phyloP scores from a whole-genome alignment of 2,329 filamentous ascomycete genomes.

The Microdochium nivale region DNA sequence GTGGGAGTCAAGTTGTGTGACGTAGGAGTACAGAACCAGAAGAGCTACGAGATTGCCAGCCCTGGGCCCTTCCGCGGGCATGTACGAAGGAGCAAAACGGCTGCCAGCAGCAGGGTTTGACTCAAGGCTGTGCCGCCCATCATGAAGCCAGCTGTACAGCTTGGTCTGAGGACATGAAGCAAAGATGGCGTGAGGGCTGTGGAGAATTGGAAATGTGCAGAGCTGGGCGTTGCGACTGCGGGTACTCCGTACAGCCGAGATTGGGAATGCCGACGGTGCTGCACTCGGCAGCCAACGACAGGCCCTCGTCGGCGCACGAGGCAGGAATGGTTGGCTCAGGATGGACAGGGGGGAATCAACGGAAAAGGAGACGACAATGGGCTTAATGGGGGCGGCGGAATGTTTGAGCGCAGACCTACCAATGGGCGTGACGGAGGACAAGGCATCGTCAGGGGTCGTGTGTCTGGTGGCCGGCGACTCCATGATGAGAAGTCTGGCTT shows the following conservation, averaged over 20 bases:
- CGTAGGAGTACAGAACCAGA: too few relatives aligned
- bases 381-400: not conserved
- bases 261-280: not conserved
- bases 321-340: not conserved
- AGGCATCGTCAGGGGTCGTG: not conserved
- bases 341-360: not conserved
- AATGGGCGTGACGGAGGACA: not conserved
- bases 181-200: too few relatives aligned
- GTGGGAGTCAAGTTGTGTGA: too few relatives aligned
- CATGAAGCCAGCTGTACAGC: too few relatives aligned
- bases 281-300: not conserved
- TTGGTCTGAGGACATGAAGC: too few relatives aligned
- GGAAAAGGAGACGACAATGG: slow-evolving; percentile 10
- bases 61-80: too few relatives aligned
- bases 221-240: not conserved
- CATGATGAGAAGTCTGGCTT: not conserved
- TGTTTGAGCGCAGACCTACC: not conserved
- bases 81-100: too few relatives aligned
- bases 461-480: not conserved
- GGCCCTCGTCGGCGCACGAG: not conserved
- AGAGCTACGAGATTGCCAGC: too few relatives aligned
- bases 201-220: not conserved
- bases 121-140: too few relatives aligned
- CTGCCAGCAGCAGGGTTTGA: too few relatives aligned
- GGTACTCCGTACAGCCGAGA: not conserved